phyloP scores from a whole-genome alignment of 225 moss, liverwort and hornwort genomes.

The Bryoerythrophyllum caledonicum region DNA sequence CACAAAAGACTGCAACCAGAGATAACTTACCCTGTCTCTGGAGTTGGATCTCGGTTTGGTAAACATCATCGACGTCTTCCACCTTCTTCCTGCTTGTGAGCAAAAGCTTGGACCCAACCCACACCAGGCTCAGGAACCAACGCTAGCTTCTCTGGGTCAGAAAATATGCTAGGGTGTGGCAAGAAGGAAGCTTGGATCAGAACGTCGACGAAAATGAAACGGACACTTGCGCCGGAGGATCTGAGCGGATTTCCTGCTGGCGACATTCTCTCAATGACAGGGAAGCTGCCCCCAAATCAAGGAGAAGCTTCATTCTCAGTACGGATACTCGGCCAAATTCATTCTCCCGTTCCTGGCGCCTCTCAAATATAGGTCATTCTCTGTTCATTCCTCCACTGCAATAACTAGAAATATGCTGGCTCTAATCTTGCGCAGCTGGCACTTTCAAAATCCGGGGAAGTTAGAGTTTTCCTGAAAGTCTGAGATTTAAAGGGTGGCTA shows the following conservation, averaged over 20 bases:
- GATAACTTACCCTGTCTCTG: slow-evolving; percentile 32
- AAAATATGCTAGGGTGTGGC: too few species aligned
- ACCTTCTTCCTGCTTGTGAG: not conserved
- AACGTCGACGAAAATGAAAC: not conserved
- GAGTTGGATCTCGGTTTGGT: not conserved
- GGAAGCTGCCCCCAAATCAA: not conserved
- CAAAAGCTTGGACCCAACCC: not conserved
- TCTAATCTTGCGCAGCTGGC: not conserved
- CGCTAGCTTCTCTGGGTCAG: not conserved
- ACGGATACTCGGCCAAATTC: not conserved
- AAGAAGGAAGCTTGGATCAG: not conserved
- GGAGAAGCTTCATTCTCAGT: not conserved
- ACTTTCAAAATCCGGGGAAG: not conserved
- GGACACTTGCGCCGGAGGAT: slow-evolving; percentile 19
- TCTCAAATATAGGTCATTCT: not conserved
- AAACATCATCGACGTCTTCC: slow-evolving; percentile 11
- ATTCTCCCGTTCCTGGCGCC: not conserved
- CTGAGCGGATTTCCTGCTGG: slow-evolving; percentile 13
- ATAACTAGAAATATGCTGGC: not conserved
- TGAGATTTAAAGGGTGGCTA: too few species aligned
- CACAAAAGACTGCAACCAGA: slow-evolving; percentile 11
- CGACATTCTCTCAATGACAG: slow-evolving; percentile 34
- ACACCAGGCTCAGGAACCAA: not conserved
- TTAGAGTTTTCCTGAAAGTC: too few species aligned
- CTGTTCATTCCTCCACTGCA: not conserved